Percentiles rank a stretch among this genome's conserved stretches.
phyloP scores from a whole-genome alignment of 345 rosid species.

The Physaria fendleri region DNA sequence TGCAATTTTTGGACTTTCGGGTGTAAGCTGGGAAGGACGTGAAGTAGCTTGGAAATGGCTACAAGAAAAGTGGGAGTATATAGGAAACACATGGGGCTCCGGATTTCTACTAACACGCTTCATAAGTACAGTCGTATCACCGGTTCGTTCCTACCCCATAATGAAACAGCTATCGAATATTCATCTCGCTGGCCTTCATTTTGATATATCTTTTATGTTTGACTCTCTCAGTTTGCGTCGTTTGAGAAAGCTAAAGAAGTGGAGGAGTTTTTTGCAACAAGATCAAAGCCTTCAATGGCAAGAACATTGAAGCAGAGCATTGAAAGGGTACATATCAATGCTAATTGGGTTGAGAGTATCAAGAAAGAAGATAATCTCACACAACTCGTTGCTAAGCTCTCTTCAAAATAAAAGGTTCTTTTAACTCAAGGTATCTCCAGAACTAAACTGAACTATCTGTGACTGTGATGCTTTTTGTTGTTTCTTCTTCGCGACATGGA shows the following conservation, averaged over 20 bases:
- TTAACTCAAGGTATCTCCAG: neutral
- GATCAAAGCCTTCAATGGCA: slow-evolving; percentile 48
- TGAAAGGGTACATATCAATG: slow-evolving; percentile 63
- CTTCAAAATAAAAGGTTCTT: slow-evolving; percentile 10
- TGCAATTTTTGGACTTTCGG: slow-evolving; percentile 65
- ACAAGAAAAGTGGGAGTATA: slow-evolving; percentile 76
- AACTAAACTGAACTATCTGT: neutral
- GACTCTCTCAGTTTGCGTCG: slow-evolving; percentile 74
- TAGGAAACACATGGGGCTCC: slow-evolving; percentile 56
- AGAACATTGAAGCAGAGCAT: slow-evolving; percentile 96
- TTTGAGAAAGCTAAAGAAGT: slow-evolving; percentile 68
- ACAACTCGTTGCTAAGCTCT: slow-evolving; percentile 42
- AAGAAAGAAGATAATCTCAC: slow-evolving; percentile 46
- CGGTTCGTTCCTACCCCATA: slow-evolving; percentile 41
- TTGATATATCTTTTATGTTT: too few relatives aligned
- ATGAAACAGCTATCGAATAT: neutral
- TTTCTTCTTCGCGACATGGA: neutral
- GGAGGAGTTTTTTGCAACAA: slow-evolving; percentile 71
- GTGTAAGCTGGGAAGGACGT: slow-evolving; percentile 68
- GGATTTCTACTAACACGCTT: slow-evolving; percentile 72
- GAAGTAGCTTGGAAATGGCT: slow-evolving; percentile 96
- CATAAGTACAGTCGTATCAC: slow-evolving; percentile 63
- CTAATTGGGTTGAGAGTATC: slow-evolving; percentile 73
- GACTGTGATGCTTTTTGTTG: neutral
- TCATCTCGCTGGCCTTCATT: neutral